Evolutionary conservation across 306 rosid genomes (phyloP).

Genomic region (Senna tora): DNA sequence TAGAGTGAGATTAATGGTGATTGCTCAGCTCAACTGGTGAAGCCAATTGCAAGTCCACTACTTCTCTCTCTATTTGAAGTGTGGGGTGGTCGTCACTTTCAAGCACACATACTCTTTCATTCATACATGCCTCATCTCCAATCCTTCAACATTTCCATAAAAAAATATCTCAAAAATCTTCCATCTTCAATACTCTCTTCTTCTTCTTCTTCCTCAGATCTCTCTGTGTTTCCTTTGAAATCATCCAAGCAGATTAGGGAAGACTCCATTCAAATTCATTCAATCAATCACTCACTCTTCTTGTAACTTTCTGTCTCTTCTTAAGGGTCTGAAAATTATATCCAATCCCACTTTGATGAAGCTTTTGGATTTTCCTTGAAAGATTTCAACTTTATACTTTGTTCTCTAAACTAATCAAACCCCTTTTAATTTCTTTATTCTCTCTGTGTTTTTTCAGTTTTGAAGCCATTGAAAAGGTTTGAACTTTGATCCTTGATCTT

Average conservation of each 20-base stretch:
- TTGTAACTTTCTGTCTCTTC: conserved; percentile 43
- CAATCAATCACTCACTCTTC: conserved; percentile 24
- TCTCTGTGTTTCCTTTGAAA: too few species aligned
- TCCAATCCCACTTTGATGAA: too few species aligned
- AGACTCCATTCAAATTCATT: too few species aligned
- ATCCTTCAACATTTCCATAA: conserved; percentile 24
- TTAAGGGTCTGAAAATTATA: too few species aligned
- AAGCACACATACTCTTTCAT: conserved; percentile 40
- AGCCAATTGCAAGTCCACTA: neutral
- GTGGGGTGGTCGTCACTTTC: conserved; percentile 51
- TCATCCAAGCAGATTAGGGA: conserved; percentile 28
- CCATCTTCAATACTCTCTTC: neutral
- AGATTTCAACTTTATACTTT: too few species aligned
- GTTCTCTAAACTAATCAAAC: too few species aligned
- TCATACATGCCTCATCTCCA: conserved; percentile 40
- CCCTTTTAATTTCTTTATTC: too few species aligned
- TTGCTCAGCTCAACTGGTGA: neutral
- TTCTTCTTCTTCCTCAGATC: too few species aligned
- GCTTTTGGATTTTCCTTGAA: too few species aligned
- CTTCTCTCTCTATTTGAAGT: conserved; percentile 52
- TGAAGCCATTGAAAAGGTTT: neutral
- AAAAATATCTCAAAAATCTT: conserved; percentile 15
- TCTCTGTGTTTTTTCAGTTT: too few species aligned
- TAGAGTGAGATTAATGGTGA: neutral
- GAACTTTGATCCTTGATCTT: neutral